phyloP scores from a whole-genome alignment of 2,329 filamentous ascomycete species.

The Westerdykella aurantiaca region DNA sequence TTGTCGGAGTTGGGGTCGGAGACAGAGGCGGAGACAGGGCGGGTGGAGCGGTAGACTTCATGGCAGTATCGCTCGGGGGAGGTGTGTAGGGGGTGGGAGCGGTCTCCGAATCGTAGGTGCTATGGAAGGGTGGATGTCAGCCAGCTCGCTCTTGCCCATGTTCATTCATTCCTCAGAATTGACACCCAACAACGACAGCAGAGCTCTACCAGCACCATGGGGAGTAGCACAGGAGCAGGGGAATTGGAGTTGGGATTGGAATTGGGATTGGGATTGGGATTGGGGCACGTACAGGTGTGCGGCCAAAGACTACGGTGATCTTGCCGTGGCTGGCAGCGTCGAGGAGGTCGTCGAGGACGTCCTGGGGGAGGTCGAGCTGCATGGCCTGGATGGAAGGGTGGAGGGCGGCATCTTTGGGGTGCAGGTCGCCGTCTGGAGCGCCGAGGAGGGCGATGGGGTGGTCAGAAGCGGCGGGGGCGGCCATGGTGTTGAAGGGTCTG shows the following conservation, averaged over 20 bases:
- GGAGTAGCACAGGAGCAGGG: background rate
- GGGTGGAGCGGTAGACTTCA: conserved; percentile 51
- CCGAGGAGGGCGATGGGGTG: conserved; percentile 35
- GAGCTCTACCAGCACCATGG: background rate
- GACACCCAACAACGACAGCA: background rate
- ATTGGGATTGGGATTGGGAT: background rate
- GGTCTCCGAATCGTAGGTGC: conserved; percentile 54
- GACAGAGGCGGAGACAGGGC: conserved; percentile 25
- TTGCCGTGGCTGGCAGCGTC: conserved; percentile 32
- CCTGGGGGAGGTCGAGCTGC: conserved; percentile 39
- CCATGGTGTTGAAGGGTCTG: conserved; percentile 21
- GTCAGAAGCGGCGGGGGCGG: conserved; percentile 20
- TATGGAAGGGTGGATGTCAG: conserved; percentile 30
- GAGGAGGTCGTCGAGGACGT: conserved; percentile 39
- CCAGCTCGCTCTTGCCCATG: conserved; percentile 13
- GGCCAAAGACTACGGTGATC: conserved; percentile 37
- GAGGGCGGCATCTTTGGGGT: conserved; percentile 24
- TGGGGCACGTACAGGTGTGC: conserved; percentile 35
- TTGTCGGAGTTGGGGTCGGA: conserved; percentile 18
- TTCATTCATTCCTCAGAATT: conserved; percentile 6
- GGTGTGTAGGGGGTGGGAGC: conserved; percentile 51
- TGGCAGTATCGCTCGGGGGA: conserved; percentile 50
- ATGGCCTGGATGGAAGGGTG: conserved; percentile 34
- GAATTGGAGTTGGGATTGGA: conserved; percentile 1
- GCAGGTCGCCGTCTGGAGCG: conserved; percentile 35